Evolutionary conservation across 2,329 filamentous ascomycete genomes (phyloP).

Genomic region (Monilinia polystroma): DNA sequence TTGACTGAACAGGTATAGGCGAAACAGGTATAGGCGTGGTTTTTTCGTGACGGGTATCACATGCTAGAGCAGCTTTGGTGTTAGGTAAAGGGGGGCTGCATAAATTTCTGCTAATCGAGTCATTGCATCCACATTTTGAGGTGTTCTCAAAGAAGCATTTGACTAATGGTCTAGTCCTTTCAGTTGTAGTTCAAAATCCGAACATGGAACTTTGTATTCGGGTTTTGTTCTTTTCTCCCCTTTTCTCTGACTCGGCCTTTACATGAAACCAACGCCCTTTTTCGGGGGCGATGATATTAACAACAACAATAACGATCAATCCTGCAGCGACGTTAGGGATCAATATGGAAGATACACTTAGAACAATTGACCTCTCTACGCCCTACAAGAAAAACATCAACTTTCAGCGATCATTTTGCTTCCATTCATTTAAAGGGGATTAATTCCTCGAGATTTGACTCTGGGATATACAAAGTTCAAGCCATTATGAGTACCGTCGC

Average conservation of each 20-base stretch:
- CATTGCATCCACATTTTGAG: neutral
- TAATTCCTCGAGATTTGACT: neutral
- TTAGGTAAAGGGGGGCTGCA: neutral
- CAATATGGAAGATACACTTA: too few relatives aligned
- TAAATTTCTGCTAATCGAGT: neutral
- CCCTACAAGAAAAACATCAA: too few relatives aligned
- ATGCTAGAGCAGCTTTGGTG: slow-evolving; percentile 2
- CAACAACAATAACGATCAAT: neutral
- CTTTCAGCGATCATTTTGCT: neutral
- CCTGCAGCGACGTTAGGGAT: neutral
- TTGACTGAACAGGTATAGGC: neutral
- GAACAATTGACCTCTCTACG: too few relatives aligned
- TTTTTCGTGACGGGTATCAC: neutral
- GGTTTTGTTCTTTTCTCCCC: neutral
- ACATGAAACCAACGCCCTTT: neutral
- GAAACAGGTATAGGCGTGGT: neutral
- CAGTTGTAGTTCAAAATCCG: neutral
- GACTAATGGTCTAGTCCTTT: slow-evolving; percentile 12
- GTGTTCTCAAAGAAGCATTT: neutral
- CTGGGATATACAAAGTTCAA: neutral
- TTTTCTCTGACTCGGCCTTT: neutral
- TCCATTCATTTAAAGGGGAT: neutral
- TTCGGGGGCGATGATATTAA: neutral
- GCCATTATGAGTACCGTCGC: slow-evolving; percentile 5
- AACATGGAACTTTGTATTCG: neutral